A percentile compares a stretch with the other conserved stretches of the same genome.
Evolutionary conservation across 306 rosid species (phyloP).

Genomic region (Erythrophleum fordii): DNA sequence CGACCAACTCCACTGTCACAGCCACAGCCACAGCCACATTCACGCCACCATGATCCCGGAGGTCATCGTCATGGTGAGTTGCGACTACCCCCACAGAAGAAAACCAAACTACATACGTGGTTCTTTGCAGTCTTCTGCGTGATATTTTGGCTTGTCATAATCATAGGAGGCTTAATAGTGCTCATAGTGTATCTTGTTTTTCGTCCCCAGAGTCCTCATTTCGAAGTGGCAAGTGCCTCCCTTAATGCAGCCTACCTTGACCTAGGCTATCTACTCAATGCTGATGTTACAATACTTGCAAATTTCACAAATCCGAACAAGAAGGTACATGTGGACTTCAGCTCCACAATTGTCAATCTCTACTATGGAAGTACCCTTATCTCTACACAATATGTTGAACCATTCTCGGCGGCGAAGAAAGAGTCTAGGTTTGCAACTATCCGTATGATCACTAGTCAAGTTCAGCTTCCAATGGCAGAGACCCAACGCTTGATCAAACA

Average conservation of each 20-base stretch:
- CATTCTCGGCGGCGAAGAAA: conserved; percentile 68
- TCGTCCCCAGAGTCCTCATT: conserved; percentile 79
- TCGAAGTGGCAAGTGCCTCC: conserved; percentile 65
- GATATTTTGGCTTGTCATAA: conserved; percentile 77
- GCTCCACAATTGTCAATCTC: conserved; percentile 58
- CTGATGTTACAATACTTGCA: conserved; percentile 75
- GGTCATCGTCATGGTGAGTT: not conserved
- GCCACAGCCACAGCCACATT: not conserved
- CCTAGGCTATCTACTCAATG: conserved; percentile 86
- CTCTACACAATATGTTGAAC: conserved; percentile 66
- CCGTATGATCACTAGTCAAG: conserved; percentile 78
- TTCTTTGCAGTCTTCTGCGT: conserved; percentile 62
- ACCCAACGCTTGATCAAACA: conserved; percentile 63
- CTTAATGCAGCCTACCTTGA: conserved; percentile 92
- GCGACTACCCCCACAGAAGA: conserved; percentile 30
- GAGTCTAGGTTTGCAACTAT: conserved; percentile 58
- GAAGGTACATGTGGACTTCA: conserved; percentile 80
- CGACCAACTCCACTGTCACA: not conserved
- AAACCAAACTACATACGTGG: conserved; percentile 59
- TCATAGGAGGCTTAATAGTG: conserved; percentile 75
- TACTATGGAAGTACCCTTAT: conserved; percentile 74
- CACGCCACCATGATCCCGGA: not conserved
- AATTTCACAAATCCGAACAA: conserved; percentile 94
- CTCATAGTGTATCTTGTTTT: conserved; percentile 81
- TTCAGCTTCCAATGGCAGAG: conserved; percentile 62